phyloP scores from a whole-genome alignment of 2,329 filamentous ascomycete genomes.

The Cytospora schulzeri region DNA sequence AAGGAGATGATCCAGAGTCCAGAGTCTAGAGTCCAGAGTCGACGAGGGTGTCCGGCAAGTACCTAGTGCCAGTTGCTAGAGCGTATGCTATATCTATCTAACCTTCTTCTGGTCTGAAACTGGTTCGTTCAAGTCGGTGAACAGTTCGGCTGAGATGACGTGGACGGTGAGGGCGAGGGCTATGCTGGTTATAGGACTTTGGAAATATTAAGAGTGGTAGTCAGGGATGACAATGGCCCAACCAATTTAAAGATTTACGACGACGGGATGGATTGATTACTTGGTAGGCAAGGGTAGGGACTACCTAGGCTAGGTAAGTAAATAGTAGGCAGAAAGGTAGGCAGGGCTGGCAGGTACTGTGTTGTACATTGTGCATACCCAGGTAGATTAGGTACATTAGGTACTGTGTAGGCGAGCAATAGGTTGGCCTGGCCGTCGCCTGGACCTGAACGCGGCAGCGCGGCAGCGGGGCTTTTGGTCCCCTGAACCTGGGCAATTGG shows the following conservation, averaged over 20 bases:
- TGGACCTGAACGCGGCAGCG: slow-evolving; percentile 12
- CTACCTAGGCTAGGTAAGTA: neutral
- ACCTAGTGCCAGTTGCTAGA: neutral
- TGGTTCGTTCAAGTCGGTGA: neutral
- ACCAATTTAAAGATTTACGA: neutral
- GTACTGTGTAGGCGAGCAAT: no score
- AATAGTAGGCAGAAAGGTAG: neutral
- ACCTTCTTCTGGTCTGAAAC: neutral
- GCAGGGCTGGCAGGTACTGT: neutral
- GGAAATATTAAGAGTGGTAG: neutral
- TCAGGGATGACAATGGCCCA: neutral
- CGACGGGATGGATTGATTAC: neutral
- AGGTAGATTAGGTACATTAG: no score
- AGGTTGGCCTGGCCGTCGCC: neutral
- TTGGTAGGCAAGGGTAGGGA: no score
- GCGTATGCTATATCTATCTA: neutral
- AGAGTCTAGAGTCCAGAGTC: neutral
- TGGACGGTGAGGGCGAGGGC: neutral
- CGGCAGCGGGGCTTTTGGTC: slow-evolving; percentile 13
- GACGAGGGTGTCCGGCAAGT: neutral
- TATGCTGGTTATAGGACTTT: neutral
- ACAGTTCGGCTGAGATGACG: neutral
- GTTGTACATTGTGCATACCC: no score
- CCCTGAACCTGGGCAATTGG: slow-evolving; percentile 5
- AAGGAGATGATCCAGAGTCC: neutral